Evolutionary conservation across 345 rosid species (phyloP).

Genomic region (Populus pruinosa): DNA sequence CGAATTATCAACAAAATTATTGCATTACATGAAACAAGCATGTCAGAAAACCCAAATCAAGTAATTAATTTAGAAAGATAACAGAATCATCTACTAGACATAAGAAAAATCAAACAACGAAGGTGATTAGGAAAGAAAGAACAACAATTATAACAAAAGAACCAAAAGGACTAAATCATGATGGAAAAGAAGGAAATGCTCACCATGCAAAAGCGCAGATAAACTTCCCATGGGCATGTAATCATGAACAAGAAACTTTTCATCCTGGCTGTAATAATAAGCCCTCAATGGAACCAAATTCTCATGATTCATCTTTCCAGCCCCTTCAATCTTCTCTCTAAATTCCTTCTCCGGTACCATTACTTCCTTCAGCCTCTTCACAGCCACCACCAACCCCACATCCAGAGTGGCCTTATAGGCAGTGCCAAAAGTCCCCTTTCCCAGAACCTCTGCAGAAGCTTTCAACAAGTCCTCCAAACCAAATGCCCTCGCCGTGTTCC

Average conservation of each 20-base stretch:
- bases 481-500: conserved; percentile 21
- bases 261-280: conserved; percentile 40
- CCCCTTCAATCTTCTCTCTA: conserved; percentile 39
- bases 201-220: conserved; percentile 49
- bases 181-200: conserved; percentile 4
- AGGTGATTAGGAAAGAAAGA: background rate
- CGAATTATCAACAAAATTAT: background rate
- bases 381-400: conserved; percentile 33
- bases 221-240: conserved; percentile 47
- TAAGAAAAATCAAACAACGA: background rate
- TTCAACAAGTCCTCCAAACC: conserved; percentile 44
- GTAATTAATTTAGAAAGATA: background rate
- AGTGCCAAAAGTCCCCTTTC: conserved; percentile 51
- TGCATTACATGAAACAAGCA: background rate
- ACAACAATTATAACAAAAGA: background rate
- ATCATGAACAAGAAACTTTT: conserved; percentile 47
- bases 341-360: conserved; percentile 32
- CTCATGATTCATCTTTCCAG: conserved; percentile 40
- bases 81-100: background rate
- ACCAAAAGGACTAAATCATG: background rate
- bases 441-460: conserved; percentile 53
- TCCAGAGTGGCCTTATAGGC: conserved; percentile 48
- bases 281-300: conserved; percentile 41
- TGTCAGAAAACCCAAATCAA: background rate
- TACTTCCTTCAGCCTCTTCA: conserved; percentile 48